phyloP scores from a whole-genome alignment of 108 stramenopile genomes.

The Cyclotella cryptica region DNA sequence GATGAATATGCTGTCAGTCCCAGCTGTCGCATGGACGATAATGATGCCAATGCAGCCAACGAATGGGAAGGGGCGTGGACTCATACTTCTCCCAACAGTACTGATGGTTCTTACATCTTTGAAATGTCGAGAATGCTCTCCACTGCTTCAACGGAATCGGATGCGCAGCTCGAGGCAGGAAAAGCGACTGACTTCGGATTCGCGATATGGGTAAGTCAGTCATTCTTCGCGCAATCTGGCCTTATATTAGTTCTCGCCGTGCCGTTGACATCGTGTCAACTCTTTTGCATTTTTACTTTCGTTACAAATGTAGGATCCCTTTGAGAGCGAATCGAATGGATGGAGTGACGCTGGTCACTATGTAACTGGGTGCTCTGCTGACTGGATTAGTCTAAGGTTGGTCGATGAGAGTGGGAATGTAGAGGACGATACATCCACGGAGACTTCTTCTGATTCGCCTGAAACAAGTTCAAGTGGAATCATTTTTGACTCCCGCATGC shows the following conservation, averaged over 20 bases:
- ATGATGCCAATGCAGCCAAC: conserved; percentile 37
- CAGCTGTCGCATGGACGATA: conserved; percentile 47
- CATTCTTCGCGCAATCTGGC: no score
- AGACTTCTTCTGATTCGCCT: neutral
- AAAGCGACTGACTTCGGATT: neutral
- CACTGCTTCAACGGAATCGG: neutral
- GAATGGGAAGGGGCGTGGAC: conserved; percentile 30
- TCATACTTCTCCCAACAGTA: neutral
- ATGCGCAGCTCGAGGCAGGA: neutral
- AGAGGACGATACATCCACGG: neutral
- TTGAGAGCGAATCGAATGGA: conserved; percentile 31
- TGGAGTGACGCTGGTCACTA: conserved; percentile 50
- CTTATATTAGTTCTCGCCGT: no score
- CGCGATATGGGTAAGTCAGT: conserved; percentile 1
- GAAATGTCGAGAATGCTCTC: neutral
- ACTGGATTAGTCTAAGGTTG: conserved; percentile 45
- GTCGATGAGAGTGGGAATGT: conserved; percentile 18
- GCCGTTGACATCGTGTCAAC: no score
- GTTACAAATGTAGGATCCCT: conserved; percentile 42
- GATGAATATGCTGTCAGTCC: conserved; percentile 51
- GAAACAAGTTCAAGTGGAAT: no score
- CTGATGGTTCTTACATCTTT: conserved; percentile 1
- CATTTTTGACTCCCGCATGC: no score
- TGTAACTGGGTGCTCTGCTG: conserved; percentile 40
- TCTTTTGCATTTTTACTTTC: no score